These are phyloP conservation scores for Yamadazyma sp. DNA, from an alignment of 1,139 yeast genomes.

Conservation along the genomic window DNA sequence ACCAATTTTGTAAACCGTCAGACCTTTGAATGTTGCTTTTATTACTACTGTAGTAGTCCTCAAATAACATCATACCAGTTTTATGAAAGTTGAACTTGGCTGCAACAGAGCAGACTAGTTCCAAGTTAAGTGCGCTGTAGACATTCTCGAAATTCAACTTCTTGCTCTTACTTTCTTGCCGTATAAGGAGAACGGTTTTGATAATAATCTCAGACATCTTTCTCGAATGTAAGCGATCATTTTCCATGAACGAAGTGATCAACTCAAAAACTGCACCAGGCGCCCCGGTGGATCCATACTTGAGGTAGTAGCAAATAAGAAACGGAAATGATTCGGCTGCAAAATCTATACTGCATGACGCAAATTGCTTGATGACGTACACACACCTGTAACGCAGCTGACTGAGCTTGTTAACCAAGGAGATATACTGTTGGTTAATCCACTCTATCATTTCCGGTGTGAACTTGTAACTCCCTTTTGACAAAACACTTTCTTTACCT, in stretches of 20 bases:
- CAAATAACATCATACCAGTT: constrained; percentile 56
- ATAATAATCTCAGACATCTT: constrained; percentile 7
- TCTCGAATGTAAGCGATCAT: constrained; percentile 5
- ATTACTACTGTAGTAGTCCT: constrained; percentile 32
- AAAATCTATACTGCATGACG: neutral
- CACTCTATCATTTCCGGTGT: neutral
- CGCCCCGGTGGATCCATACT: neutral
- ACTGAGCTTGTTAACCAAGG: neutral
- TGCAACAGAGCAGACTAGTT: constrained; percentile 34
- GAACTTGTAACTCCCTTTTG: neutral
- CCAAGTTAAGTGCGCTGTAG: constrained; percentile 33
- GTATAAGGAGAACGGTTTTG: constrained; percentile 37
- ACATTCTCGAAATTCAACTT: constrained; percentile 32
- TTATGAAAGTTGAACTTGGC: constrained; percentile 33
- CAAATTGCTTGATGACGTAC: constrained; percentile 1
- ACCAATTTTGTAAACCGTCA: constrained; percentile 5
- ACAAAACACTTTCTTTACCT: neutral
- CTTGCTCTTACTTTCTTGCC: constrained; percentile 43
- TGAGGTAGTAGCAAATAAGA: constrained; percentile 7
- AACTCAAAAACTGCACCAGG: constrained; percentile 2
- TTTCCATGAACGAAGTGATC: constrained; percentile 5
- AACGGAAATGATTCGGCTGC: constrained; percentile 5
- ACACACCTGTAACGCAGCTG: neutral
- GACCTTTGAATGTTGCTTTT: neutral
- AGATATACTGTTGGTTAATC: neutral